Conservation (phyloP, 257 asterid species). For the Leptodermis oblonga region DNA sequence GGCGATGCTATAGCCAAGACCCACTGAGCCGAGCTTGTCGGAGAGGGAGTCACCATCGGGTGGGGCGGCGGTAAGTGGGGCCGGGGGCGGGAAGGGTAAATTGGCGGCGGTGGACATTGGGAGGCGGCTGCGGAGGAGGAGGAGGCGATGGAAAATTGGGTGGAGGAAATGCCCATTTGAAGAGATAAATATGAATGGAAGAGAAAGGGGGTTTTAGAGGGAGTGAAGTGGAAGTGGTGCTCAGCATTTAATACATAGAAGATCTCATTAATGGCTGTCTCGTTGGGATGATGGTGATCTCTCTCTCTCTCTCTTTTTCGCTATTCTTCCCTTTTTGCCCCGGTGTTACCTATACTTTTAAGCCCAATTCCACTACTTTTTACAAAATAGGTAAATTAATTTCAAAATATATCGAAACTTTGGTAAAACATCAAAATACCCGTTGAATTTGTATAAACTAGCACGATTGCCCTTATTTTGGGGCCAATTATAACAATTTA, state of each 20-base stretch:
- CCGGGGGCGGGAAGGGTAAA: constrained; percentile 26
- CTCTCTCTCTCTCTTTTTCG: not conserved
- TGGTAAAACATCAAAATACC: too few species aligned
- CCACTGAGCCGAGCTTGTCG: constrained; percentile 35
- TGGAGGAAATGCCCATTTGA: constrained; percentile 43
- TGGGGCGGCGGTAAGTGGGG: constrained; percentile 18
- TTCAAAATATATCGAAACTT: too few species aligned
- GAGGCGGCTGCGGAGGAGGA: constrained; percentile 30
- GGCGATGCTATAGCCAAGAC: constrained; percentile 77
- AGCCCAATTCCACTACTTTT: not conserved
- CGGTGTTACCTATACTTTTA: not conserved
- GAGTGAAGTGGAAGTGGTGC: constrained; percentile 34
- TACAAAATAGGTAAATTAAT: too few species aligned
- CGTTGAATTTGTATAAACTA: too few species aligned
- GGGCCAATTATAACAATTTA: too few species aligned
- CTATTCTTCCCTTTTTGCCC: not conserved
- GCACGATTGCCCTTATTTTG: too few species aligned
- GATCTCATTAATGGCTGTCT: constrained; percentile 26
- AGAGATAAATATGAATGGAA: constrained; percentile 3
- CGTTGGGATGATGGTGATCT: constrained; percentile 11
- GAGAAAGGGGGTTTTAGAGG: constrained; percentile 11
- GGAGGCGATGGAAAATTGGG: constrained; percentile 22
- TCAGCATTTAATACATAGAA: constrained; percentile 55
- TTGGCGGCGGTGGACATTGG: constrained; percentile 58
- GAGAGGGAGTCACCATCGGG: constrained; percentile 20